phyloP scores from a whole-genome alignment of 202 grass and related monocot genomes.

The Panicum hallii region DNA sequence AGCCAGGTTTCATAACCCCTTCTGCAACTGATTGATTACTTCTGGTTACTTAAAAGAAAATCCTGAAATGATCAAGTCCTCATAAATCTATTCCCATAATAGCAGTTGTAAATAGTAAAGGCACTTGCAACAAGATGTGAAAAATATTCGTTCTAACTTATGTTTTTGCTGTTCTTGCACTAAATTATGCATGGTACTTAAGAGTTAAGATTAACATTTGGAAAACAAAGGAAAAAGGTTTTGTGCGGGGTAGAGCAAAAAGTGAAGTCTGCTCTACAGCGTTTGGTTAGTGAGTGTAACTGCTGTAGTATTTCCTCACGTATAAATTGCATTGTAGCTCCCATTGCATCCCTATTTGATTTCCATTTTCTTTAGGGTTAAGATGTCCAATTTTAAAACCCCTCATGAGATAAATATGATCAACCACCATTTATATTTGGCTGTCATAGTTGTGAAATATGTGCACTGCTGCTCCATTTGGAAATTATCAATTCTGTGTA shows the following conservation, averaged over 20 bases:
- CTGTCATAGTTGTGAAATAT: background rate
- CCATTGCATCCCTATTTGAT: background rate
- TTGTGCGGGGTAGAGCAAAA: background rate
- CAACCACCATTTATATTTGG: background rate
- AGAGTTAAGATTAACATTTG: constrained; percentile 1
- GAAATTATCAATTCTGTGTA: background rate
- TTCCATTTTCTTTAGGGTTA: background rate
- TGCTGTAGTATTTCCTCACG: background rate
- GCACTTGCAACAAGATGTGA: background rate
- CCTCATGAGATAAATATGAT: constrained; percentile 14
- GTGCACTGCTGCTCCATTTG: background rate
- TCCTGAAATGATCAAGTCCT: background rate
- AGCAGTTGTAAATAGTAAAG: background rate
- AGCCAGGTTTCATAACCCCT: constrained; percentile 17
- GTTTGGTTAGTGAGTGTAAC: background rate
- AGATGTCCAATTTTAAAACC: background rate
- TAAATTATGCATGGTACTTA: constrained; percentile 10
- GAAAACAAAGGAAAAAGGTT: background rate
- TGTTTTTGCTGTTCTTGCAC: constrained; percentile 13
- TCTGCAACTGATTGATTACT: constrained; percentile 19
- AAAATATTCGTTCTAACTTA: background rate
- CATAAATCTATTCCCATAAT: background rate
- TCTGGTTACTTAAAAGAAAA: background rate
- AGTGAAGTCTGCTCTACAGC: background rate
- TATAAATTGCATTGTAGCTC: background rate